Conservation (phyloP, 2,329 filamentous ascomycete genomes). For the Coniochaeta sp. region DNA sequence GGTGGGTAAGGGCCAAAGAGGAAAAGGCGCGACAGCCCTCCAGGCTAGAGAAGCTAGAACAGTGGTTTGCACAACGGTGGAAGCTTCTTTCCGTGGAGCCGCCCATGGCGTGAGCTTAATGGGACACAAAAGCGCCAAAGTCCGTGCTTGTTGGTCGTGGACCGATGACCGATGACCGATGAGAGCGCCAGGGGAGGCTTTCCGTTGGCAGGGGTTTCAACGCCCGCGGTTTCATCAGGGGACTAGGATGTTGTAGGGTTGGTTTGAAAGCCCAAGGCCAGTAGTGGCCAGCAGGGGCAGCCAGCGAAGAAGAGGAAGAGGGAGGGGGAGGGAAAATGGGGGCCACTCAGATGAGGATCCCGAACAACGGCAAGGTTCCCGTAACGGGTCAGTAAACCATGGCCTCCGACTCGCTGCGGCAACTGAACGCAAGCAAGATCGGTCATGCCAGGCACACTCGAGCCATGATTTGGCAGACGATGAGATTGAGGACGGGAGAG, state of each 20-base stretch:
- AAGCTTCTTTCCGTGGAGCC: constrained; percentile 3
- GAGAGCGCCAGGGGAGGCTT: too few species aligned
- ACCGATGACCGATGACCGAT: background rate
- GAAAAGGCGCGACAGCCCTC: background rate
- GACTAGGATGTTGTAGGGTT: constrained; percentile 2
- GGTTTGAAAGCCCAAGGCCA: background rate
- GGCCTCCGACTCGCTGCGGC: constrained; percentile 3
- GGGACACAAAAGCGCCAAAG: background rate
- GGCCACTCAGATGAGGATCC: background rate
- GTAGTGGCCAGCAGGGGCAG: background rate
- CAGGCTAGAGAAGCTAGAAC: background rate
- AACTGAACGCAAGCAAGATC: constrained; percentile 2
- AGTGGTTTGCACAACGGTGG: background rate
- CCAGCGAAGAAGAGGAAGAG: background rate
- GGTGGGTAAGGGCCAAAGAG: background rate
- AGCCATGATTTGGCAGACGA: constrained; percentile 1
- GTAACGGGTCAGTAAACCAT: background rate
- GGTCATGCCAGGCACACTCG: constrained; percentile 3
- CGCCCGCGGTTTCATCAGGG: constrained; percentile 1
- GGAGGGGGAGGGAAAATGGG: background rate
- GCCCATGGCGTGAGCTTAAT: constrained; percentile 2
- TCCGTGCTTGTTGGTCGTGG: background rate
- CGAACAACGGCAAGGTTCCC: background rate
- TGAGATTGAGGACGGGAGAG: background rate
- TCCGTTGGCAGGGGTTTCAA: constrained; percentile 1